A percentile compares a stretch with the other conserved stretches of the same genome.
phyloP scores from a whole-genome alignment of 148 eudicot species.

The Silene uniflora region DNA sequence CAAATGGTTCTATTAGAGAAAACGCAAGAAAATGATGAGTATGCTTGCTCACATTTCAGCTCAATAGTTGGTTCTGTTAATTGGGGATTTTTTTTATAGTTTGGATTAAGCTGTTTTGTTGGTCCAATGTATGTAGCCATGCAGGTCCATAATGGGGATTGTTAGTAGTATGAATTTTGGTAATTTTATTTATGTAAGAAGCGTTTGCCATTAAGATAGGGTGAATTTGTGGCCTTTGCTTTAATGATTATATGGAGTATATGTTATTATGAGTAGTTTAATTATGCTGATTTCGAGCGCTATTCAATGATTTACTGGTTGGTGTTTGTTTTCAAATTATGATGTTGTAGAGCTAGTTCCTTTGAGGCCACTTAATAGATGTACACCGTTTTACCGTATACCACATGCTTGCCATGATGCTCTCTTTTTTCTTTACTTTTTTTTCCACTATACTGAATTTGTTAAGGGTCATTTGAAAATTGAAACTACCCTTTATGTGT shows the following conservation, averaged over 20 bases:
- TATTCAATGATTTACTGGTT: not conserved
- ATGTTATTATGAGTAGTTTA: not conserved
- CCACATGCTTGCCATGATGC: not conserved
- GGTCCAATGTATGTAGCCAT: not conserved
- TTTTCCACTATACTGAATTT: conserved; percentile 1
- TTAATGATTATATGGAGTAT: not conserved
- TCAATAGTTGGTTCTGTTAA: not conserved
- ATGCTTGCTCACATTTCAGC: too few relatives aligned
- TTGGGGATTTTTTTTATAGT: conserved; percentile 5
- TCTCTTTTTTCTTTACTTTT: not conserved
- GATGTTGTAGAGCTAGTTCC: not conserved
- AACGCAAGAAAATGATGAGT: too few relatives aligned
- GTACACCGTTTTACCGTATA: too few relatives aligned
- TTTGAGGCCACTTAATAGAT: not conserved
- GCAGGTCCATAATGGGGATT: conserved; percentile 2
- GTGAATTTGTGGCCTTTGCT: not conserved
- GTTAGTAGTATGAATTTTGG: not conserved
- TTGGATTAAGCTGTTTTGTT: not conserved
- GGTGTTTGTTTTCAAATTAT: not conserved
- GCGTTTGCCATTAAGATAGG: not conserved
- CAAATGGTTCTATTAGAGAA: too few relatives aligned
- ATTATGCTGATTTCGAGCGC: not conserved
- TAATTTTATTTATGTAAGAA: not conserved
- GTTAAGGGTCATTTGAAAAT: not conserved
- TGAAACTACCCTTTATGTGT: not conserved